Percentiles rank a stretch among this genome's conserved stretches.
Conservation (phyloP, 2,329 filamentous ascomycete genomes). For the Kalaharituber pfeilii region DNA sequence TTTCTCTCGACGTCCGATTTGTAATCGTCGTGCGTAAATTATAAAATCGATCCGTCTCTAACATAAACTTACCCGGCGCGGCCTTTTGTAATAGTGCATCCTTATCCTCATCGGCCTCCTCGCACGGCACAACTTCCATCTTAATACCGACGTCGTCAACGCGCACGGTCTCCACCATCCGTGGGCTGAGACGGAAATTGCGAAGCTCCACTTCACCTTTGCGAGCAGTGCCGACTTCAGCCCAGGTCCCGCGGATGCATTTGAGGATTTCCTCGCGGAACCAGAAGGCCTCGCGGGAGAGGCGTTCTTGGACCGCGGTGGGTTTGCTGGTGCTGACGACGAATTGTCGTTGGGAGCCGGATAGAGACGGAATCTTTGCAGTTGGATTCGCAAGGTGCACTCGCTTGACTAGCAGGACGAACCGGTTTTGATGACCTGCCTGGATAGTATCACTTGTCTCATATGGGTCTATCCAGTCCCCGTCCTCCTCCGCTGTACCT, state of each 20-base stretch:
- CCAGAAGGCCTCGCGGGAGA: slow-evolving; percentile 74
- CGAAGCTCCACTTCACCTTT: slow-evolving; percentile 59
- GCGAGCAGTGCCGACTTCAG: slow-evolving; percentile 38
- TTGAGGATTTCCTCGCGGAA: slow-evolving; percentile 68
- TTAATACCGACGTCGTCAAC: slow-evolving; percentile 61
- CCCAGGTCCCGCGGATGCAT: slow-evolving; percentile 54
- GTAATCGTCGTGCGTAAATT: slow-evolving; percentile 52
- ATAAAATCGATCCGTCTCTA: slow-evolving; percentile 45
- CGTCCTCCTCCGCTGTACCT: slow-evolving; percentile 26
- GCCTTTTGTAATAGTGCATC: slow-evolving; percentile 26
- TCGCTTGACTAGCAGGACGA: slow-evolving; percentile 58
- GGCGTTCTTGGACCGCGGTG: slow-evolving; percentile 60
- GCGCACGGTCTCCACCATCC: slow-evolving; percentile 70
- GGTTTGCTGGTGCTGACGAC: slow-evolving; percentile 69
- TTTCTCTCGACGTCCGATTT: slow-evolving; percentile 51
- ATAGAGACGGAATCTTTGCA: slow-evolving; percentile 60
- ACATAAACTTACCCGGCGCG: slow-evolving; percentile 32
- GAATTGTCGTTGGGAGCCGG: slow-evolving; percentile 73
- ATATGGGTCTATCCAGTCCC: slow-evolving; percentile 30
- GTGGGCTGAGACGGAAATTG: slow-evolving; percentile 50
- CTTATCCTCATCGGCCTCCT: slow-evolving; percentile 13
- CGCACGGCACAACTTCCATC: slow-evolving; percentile 35
- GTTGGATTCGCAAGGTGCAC: slow-evolving; percentile 62
- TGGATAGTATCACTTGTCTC: slow-evolving; percentile 38
- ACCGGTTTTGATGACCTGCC: slow-evolving; percentile 51